Percentiles rank a stretch among this genome's conserved stretches.
These are phyloP conservation scores for Spizellomyces sp. DNA, from an alignment of 192 early-diverging fungal genomes.

Conservation along the genomic window DNA sequence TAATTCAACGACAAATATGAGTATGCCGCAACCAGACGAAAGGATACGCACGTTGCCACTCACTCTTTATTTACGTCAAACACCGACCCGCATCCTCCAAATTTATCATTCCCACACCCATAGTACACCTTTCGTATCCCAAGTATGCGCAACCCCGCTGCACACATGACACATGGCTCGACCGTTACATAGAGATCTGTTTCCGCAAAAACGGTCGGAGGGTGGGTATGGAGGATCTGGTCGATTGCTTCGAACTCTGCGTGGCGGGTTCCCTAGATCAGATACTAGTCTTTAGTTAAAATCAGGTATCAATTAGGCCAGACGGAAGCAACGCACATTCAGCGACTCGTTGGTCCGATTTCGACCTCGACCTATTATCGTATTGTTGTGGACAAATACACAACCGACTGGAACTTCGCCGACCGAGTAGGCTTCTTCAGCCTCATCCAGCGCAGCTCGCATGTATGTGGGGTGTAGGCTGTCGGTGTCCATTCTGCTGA, in stretches of 20 bases:
- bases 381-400: conserved; percentile 74
- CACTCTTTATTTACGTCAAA: conserved; percentile 76
- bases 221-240: conserved; percentile 54
- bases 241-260: conserved; percentile 96
- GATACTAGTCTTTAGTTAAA: neutral
- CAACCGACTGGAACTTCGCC: conserved; percentile 97
- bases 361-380: conserved; percentile 77
- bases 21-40: neutral
- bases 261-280: conserved; percentile 79
- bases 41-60: conserved; percentile 31
- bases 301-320: neutral
- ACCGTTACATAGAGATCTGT: conserved; percentile 93
- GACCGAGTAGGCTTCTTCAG: conserved; percentile 79
- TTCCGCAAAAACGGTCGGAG: conserved; percentile 42
- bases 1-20: neutral
- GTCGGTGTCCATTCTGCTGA: neutral
- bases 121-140: conserved; percentile 83
- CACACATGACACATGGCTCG: conserved; percentile 98
- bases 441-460: conserved; percentile 38
- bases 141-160: conserved; percentile 83
- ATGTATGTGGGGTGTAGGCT: conserved; percentile 7
- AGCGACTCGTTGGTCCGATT: conserved; percentile 86
- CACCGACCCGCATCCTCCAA: conserved; percentile 95
- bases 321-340: conserved; percentile 63
- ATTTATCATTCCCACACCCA: conserved; percentile 92